Evolutionary conservation across 371 early-diverging fungal genomes (phyloP), one percentile per base, ranked within the genome.

Genomic region (Mortierella sp.): DNA sequence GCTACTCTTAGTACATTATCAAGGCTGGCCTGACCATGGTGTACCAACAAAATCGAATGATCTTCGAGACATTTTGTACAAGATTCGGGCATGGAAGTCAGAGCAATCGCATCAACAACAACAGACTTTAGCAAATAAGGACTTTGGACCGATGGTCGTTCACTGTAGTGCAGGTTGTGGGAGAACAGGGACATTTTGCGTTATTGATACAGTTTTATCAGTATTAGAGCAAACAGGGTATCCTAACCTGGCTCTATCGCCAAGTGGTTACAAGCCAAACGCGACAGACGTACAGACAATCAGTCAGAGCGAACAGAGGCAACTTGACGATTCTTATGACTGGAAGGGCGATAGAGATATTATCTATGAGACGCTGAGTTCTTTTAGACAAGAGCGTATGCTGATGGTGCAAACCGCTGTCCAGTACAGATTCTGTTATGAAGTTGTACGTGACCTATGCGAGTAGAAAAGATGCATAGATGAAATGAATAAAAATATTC

Each of bases 151-250:
- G 0, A 86, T 88, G 26, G 73, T 92, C 6, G 93, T 95, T 10
- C 93, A 95, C 70, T 95, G 95, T 71, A 93, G 93, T 71, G 99
- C 99, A 8, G 99, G 99, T 6, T 96, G 97, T 74, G 99, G 99
- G 4, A 87, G 99, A 37, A 98, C 99, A 0, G 99, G 99, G 2
- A 95, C 97, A 0, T 98, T 98, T 83, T 95, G 96, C 68, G 86
- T 87, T 1, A 86, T 95, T 40, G 93, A 94, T 75, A 84, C 90
- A 0, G 83, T 68, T 13, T 61, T 81, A 12, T 68, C 71, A 5
- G 73, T 82, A 2, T 51, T 84, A 8, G 85, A 85, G 34, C 45
- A 64, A 9, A 66, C 70, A 22, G 37, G 61, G 19, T 77, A 76
- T 47, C 80, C 78, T 4, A 26, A 58, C 40, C 61, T 85, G 74